These are phyloP conservation scores for Lippia alba DNA, from an alignment of 305 asterid species.

Conservation along the genomic window DNA sequence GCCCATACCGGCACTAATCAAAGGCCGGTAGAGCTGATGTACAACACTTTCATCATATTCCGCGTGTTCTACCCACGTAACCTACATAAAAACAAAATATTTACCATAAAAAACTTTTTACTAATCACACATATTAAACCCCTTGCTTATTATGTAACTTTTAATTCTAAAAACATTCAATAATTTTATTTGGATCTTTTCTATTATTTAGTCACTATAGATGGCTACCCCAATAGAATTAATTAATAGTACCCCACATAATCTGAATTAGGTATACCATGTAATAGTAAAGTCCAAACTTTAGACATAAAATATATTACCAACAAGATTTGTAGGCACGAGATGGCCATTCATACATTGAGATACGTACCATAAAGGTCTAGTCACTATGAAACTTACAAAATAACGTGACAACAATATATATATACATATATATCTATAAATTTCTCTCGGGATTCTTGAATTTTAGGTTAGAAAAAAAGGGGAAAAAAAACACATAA, in stretches of 20 bases:
- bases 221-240: too few species aligned
- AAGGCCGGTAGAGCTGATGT: slow-evolving; percentile 80
- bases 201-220: too few species aligned
- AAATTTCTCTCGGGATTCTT: slow-evolving; percentile 40
- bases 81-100: slow-evolving; percentile 43
- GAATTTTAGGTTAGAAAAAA: slow-evolving; percentile 37
- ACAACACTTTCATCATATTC: slow-evolving; percentile 75
- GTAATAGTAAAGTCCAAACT: slow-evolving; percentile 13
- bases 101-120: too few species aligned
- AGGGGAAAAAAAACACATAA: slow-evolving; percentile 43
- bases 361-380: slow-evolving; percentile 25
- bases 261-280: not conserved
- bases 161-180: too few species aligned
- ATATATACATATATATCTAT: slow-evolving; percentile 26
- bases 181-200: too few species aligned
- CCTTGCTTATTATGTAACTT: not conserved
- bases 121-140: not conserved
- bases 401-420: slow-evolving; percentile 62
- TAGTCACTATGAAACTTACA: slow-evolving; percentile 37
- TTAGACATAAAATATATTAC: slow-evolving; percentile 39
- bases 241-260: slow-evolving; percentile 5
- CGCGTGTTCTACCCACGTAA: slow-evolving; percentile 92
- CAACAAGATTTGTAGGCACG: slow-evolving; percentile 67
- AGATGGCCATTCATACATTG: slow-evolving; percentile 41
- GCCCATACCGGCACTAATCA: slow-evolving; percentile 77